Evolutionary conservation across 495 filamentous ascomycete genomes (phyloP), one percentile per base, ranked within the genome.

Genomic region (Hyaloscypha bicolor): DNA sequence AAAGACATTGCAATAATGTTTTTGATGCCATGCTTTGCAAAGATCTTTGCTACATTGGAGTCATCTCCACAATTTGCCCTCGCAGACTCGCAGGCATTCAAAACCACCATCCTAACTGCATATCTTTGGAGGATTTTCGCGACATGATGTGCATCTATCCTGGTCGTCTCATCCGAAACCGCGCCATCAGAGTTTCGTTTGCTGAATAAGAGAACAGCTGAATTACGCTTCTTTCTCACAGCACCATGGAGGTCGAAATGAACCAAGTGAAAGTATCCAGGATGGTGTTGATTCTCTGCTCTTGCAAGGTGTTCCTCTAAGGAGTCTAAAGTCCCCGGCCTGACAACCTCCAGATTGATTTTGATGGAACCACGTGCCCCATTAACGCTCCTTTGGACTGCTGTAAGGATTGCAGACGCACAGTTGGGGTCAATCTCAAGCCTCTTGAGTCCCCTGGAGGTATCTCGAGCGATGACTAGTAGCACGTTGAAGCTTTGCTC

Each of bases 51-150:
- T 5, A 66, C n/a, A 33, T 66, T 66, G 30, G 64, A 37, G 22
- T 31, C 37, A 42, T 59, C 53, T 22, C 64, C 64, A 21, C 14
- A 22, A 35, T 14, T 5, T 66, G 64, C 64, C n/a, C 29, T 66
- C 31, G 53, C 63, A 29, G 63, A 65, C 42, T 65, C 52, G 35
- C 63, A 65, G 22, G 63, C 63, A 21, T 65, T 65, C 5, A 64
- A 29, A 25, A 64, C 51, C 3, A 64, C 62, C 22, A 64, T 33
- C 5, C 45, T 2, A 12, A 64, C 32, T 32, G 21, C 22, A 25
- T 35, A 55, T 55, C 21, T 16, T 12, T 21, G 19, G 14, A 64
- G 62, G n/a, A 64, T 21, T 33, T 31, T n/a, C 11, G 21, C 62
- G n/a, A 64, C 51, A 31, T 3, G 5, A 8, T 33, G 8, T 21